Base-by-base conservation (phyloP, 2,329 filamentous ascomycete genomes). In the Apiospora hydei region DNA sequence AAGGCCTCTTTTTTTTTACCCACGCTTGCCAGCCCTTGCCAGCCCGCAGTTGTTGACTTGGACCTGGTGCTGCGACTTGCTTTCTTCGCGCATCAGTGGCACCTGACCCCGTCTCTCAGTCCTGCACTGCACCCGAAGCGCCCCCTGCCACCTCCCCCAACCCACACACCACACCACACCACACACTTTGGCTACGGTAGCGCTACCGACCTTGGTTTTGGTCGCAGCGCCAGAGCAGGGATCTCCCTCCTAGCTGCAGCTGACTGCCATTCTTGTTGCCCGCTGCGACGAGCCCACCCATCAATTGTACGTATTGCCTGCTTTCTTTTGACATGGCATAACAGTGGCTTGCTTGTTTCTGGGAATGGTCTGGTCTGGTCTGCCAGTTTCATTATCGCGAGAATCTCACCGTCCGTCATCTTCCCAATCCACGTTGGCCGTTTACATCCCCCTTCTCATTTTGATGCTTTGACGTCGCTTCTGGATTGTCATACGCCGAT, bases 281-380 rank as follows among this genome's bases (percentile, higher is more conserved):
- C 67, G 47, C 67, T 69, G 8, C 61, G 34, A 67, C 61, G 34
- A 34, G 34, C 34, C 43, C 38, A 67, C 61, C 21, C 43, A 44
- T 18, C 67, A 47, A 38, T 34, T 69, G 67, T 69, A 69, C 67
- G 44, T 69, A 69, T 38, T 38, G 67, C 67, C 67, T 69, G 41
- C 46, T 49, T 49, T 69, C 67, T n/a, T 49, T 34, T 69, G 67
- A 38, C 44, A 69, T 44, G 67, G 57, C 57, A 69, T 43, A 69
- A 69, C 67, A 69, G 67, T 69, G 67, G 67, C 67, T 69, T 69
- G 67, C 13, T 69, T 41, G 57, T 64, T 41, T 14, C 26, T 64
- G 8, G 41, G 38, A 3, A 43, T 43, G 41, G 41, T 46, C 43
- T 69, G 67, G 44, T 16, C 21, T 21, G 44, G 43, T 24, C 61